Evolutionary conservation across 805 yeast genomes (phyloP), one percentile per base, ranked within the genome.

Genomic region (Citeromyces matritensis): DNA sequence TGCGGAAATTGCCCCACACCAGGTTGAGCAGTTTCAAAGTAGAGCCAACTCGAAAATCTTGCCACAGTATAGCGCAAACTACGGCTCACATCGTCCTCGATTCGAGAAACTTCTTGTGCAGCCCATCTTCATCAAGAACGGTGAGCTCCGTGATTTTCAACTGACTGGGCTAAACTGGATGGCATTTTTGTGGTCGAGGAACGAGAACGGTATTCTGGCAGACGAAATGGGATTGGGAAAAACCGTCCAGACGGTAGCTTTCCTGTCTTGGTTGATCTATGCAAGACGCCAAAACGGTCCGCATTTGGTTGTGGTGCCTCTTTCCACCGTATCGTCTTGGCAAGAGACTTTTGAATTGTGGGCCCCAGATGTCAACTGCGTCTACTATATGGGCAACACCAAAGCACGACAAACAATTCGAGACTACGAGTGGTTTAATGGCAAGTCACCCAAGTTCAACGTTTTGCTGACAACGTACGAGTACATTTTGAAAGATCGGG

Each of bases 141-240:
- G 96, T 31, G 91, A 80, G 51, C 65, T 91, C 40, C 73, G 98
- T 51, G 98, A 91, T 58, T 91, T 91, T 69, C 99, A 91, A 60
- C 66, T 91, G 51, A 91, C 98, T 0, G 99, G 99, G 35, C 67
- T 91, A 39, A 91, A 91, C 55, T 91, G 99, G 99, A 91, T 91
- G 98, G 98, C 98, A 0, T 91, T 88, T 51, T 60, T 91, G 38
- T 91, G 98, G 98, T 83, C 95, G 4, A 71, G 96, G 45, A 83
- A 88, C 53, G 96, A 91, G 57, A 91, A 91, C 53, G 97, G 98
- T 34, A 91, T 91, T 31, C 60, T 91, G 27, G 98, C 98, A 4
- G 98, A 91, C 60, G 98, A 91, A 54, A 91, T 91, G 98, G 98
- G 98, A 34, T 65, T 91, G 33, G 98, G 98, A 39, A 91, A 91